phyloP scores from a whole-genome alignment of 768 basidiomycete genomes.

The Boletellus sp. region DNA sequence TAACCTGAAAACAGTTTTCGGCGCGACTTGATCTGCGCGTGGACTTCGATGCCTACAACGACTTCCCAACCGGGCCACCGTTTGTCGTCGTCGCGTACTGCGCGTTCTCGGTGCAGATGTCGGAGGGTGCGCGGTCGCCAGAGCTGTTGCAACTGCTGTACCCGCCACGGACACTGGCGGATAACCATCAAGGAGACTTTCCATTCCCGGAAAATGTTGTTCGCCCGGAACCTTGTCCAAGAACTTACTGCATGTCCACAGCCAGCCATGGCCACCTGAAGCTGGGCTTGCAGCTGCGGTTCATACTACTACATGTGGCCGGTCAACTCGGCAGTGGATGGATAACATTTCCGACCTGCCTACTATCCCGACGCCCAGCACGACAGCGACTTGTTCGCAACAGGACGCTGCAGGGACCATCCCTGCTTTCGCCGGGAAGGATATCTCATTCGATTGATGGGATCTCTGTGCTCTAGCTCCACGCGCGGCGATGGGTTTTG shows the following conservation, averaged over 20 bases:
- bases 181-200: constrained; percentile 20
- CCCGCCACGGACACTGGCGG: constrained; percentile 15
- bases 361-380: no score
- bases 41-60: constrained; percentile 91
- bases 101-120: constrained; percentile 5
- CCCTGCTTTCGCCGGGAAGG: not conserved
- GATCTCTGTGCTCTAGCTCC: not conserved
- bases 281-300: not conserved
- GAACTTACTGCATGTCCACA: not conserved
- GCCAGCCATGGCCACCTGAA: not conserved
- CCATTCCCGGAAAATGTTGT: constrained; percentile 15
- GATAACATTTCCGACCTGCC: not conserved
- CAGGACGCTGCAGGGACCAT: constrained; percentile 3
- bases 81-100: constrained; percentile 21
- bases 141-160: constrained; percentile 16
- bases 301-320: no score
- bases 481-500: constrained; percentile 4
- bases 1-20: constrained; percentile 83
- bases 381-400: no score
- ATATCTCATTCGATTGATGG: not conserved
- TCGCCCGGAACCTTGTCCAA: no score
- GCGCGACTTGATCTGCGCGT: constrained; percentile 87
- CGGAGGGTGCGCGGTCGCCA: constrained; percentile 5
- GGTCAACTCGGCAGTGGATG: not conserved
- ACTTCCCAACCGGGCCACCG: constrained; percentile 88